Conservation (phyloP, 345 rosid genomes). For the Nasturtium officinale region DNA sequence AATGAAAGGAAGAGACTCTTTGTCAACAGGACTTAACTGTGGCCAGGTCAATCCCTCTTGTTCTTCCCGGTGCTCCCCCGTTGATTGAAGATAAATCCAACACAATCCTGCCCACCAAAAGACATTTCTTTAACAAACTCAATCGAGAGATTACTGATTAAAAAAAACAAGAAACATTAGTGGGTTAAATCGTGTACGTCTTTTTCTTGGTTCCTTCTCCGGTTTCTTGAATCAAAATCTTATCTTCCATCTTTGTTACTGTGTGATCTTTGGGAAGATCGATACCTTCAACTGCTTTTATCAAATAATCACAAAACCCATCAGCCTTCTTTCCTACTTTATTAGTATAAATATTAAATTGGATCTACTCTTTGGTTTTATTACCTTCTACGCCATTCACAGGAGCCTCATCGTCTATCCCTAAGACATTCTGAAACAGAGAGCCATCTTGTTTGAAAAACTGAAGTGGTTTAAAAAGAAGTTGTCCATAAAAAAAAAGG, state of each 20-base stretch:
- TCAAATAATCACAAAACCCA: conserved; percentile 30
- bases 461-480: not conserved
- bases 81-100: conserved; percentile 72
- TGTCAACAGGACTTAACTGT: conserved; percentile 45
- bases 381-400: conserved; percentile 60
- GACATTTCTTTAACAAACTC: conserved; percentile 1
- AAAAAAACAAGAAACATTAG: not conserved
- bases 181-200: conserved; percentile 47
- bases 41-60: conserved; percentile 71
- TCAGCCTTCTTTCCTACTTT: conserved; percentile 16
- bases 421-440: conserved; percentile 63
- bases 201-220: conserved; percentile 56
- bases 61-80: conserved; percentile 91
- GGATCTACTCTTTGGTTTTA: conserved; percentile 17
- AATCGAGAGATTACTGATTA: not conserved
- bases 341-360: not conserved
- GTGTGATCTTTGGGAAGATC: conserved; percentile 64
- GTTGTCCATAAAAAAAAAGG: conserved; percentile 20
- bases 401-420: conserved; percentile 52
- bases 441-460: not conserved
- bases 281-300: conserved; percentile 65
- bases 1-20: conserved; percentile 10
- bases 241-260: conserved; percentile 54
- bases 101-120: conserved; percentile 56
- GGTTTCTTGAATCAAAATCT: conserved; percentile 56